Percentiles rank a stretch among this genome's conserved stretches.
Conservation (phyloP, 768 basidiomycete species). For the Favolaschia claudopus region DNA sequence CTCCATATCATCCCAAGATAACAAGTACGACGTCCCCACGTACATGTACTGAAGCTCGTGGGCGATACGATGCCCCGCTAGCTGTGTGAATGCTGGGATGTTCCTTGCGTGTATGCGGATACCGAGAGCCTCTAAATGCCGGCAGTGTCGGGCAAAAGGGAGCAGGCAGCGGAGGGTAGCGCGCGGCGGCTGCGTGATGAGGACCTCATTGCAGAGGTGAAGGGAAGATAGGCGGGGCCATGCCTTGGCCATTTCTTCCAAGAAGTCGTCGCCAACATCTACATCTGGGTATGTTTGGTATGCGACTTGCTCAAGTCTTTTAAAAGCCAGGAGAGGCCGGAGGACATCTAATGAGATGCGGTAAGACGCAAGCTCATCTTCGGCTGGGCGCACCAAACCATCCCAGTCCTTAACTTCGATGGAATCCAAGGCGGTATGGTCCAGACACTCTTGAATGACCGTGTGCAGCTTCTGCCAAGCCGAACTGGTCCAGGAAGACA, state of each 20-base stretch:
- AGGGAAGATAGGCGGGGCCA: not conserved
- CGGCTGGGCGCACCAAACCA: too few relatives aligned
- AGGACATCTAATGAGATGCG: too few relatives aligned
- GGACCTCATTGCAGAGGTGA: not conserved
- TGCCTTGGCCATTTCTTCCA: not conserved
- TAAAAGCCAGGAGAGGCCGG: not conserved
- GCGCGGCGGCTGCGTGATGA: not conserved
- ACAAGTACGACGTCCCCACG: not conserved
- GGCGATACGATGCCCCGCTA: not conserved
- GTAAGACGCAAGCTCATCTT: too few relatives aligned
- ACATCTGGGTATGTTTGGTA: not conserved
- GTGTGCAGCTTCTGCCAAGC: constrained; percentile 14
- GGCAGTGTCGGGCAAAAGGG: not conserved
- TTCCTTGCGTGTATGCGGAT: not conserved
- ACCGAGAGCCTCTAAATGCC: not conserved
- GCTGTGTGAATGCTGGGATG: not conserved
- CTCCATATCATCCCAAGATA: not conserved
- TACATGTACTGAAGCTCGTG: not conserved
- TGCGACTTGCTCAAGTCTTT: not conserved
- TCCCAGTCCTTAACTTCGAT: not conserved
- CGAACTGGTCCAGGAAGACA: constrained; percentile 1
- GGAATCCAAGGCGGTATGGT: not conserved
- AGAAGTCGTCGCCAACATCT: not conserved
- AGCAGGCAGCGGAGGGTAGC: not conserved
- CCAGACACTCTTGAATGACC: constrained; percentile 2